phyloP scores from a whole-genome alignment of 495 filamentous ascomycete species.

The Aspergillus coremiiformis region DNA sequence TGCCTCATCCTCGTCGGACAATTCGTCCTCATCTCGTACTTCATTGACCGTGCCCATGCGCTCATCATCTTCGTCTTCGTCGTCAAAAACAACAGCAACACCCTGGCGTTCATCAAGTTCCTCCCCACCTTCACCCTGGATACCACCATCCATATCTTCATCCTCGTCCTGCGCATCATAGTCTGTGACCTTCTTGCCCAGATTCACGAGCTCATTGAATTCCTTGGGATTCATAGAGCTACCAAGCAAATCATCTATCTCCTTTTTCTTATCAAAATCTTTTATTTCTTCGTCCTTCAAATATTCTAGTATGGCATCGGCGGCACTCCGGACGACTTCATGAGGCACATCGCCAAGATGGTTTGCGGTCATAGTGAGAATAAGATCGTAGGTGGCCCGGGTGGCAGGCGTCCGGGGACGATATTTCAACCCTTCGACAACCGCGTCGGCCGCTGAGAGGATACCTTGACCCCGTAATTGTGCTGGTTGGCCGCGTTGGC shows the following conservation, averaged over 20 bases:
- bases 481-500: slow-evolving; percentile 65
- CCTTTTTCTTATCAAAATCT: slow-evolving; percentile 97
- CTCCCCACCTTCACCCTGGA: slow-evolving; percentile 52
- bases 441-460: slow-evolving; percentile 73
- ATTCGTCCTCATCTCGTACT: slow-evolving; percentile 65
- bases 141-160: slow-evolving; percentile 67
- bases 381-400: slow-evolving; percentile 90
- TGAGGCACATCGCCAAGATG: slow-evolving; percentile 90
- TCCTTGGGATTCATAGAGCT: slow-evolving; percentile 75
- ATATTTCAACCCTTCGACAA: slow-evolving; percentile 81
- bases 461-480: slow-evolving; percentile 73
- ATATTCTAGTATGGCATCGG: slow-evolving; percentile 83
- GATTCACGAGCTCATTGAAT: slow-evolving; percentile 93
- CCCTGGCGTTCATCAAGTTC: slow-evolving; percentile 91
- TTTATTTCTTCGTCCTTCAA: slow-evolving; percentile 95
- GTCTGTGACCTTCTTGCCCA: slow-evolving; percentile 98
- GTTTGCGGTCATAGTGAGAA: slow-evolving; percentile 80
- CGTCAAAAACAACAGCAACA: slow-evolving; percentile 94
- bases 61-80: slow-evolving; percentile 87
- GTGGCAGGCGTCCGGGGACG: slow-evolving; percentile 87
- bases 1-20: slow-evolving; percentile 63
- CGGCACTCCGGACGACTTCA: slow-evolving; percentile 87
- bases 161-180: slow-evolving; percentile 97
- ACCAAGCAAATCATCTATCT: slow-evolving; percentile 88
- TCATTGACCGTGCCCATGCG: slow-evolving; percentile 66